Percentiles rank a stretch among this genome's conserved stretches.
Evolutionary conservation across 306 rosid species (phyloP).

Genomic region (Canavalia gladiata): DNA sequence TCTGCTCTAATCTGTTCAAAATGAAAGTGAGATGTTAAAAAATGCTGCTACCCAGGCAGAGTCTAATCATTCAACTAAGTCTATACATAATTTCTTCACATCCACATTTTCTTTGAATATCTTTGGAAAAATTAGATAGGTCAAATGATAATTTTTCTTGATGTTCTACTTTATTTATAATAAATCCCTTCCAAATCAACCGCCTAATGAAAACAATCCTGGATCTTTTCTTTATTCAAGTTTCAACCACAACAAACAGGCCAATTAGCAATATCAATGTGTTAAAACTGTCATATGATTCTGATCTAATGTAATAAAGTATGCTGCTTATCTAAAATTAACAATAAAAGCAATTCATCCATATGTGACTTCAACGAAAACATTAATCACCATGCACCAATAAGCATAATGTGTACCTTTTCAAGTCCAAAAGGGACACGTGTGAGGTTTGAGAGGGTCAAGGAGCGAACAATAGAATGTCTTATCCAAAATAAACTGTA

Average conservation of each 20-base stretch:
- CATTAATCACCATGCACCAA: slow-evolving; percentile 2
- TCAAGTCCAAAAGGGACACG: slow-evolving; percentile 97
- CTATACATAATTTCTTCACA: background rate
- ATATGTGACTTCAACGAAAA: slow-evolving; percentile 22
- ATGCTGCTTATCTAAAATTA: slow-evolving; percentile 8
- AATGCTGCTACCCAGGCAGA: slow-evolving; percentile 5
- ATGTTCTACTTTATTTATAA: background rate
- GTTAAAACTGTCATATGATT: background rate
- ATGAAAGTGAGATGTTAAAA: slow-evolving; percentile 33
- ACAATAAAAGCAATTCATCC: background rate
- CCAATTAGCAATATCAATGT: background rate
- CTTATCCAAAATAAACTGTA: slow-evolving; percentile 95
- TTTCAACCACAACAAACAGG: slow-evolving; percentile 1
- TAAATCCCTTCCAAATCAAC: background rate
- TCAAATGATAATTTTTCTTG: background rate
- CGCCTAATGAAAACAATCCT: background rate
- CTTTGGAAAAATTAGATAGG: background rate
- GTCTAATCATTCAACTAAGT: background rate
- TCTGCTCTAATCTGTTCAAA: slow-evolving; percentile 81
- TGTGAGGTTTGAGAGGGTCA: slow-evolving; percentile 91
- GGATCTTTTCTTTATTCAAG: background rate
- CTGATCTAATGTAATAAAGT: background rate
- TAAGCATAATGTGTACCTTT: slow-evolving; percentile 62
- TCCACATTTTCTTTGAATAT: background rate
- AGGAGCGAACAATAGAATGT: slow-evolving; percentile 89